These are phyloP conservation scores for Tolypocladium paradoxum DNA, from an alignment of 2,329 filamentous ascomycete genomes.

Conservation along the genomic window DNA sequence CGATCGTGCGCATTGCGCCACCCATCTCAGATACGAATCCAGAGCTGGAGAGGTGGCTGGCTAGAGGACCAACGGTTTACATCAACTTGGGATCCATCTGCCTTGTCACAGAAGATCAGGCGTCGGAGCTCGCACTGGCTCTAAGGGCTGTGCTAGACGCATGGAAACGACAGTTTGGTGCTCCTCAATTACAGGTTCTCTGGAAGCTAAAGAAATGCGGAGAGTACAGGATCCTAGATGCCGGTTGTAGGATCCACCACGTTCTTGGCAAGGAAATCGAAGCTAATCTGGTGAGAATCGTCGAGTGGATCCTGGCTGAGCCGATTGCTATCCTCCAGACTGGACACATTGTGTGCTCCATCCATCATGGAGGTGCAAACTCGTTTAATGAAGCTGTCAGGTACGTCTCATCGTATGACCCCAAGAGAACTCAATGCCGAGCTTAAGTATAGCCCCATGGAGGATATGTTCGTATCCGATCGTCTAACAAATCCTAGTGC, in stretches of 20 bases:
- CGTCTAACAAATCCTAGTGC: conserved; percentile 17
- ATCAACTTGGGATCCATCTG: conserved; percentile 35
- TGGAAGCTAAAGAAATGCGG: conserved; percentile 21
- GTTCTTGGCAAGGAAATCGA: conserved; percentile 16
- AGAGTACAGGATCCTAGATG: conserved; percentile 1
- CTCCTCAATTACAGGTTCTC: conserved; percentile 14
- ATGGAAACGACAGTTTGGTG: neutral
- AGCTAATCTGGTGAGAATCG: conserved; percentile 21
- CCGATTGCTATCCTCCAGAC: conserved; percentile 24
- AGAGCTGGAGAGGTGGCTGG: conserved; percentile 31
- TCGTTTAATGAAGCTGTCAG: conserved; percentile 27
- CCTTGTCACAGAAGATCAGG: conserved; percentile 19
- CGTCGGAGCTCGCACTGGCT: conserved; percentile 25
- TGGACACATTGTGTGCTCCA: conserved; percentile 25
- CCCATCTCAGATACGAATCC: conserved; percentile 25
- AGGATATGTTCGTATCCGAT: neutral
- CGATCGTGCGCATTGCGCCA: conserved; percentile 26
- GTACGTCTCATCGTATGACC: conserved; percentile 14
- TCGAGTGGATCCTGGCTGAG: conserved; percentile 28
- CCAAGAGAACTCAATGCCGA: too few species aligned
- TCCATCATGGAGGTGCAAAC: conserved; percentile 37
- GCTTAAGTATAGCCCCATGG: too few species aligned
- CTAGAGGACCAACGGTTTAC: conserved; percentile 29
- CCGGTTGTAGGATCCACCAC: conserved; percentile 6
- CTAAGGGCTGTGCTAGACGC: conserved; percentile 23